These are phyloP conservation scores for Fusarium tupiense DNA, from an alignment of 2,329 filamentous ascomycete species.

Conservation along the genomic window DNA sequence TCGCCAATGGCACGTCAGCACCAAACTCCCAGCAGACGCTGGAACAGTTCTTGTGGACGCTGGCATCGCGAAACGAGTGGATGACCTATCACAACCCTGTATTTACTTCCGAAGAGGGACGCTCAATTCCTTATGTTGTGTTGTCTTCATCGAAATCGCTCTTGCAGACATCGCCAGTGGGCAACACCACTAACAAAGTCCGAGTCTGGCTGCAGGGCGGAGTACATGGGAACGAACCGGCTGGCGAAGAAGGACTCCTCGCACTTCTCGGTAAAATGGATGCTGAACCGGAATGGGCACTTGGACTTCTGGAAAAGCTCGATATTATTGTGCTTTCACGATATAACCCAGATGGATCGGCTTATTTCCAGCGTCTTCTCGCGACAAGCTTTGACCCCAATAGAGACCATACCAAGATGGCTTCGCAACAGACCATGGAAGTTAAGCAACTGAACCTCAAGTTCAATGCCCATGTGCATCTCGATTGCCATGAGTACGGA, in stretches of 20 bases:
- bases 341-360: constrained; percentile 48
- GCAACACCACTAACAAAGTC: constrained; percentile 36
- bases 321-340: constrained; percentile 46
- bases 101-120: constrained; percentile 28
- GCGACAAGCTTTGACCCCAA: constrained; percentile 47
- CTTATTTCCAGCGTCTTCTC: constrained; percentile 46
- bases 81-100: constrained; percentile 26
- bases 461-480: constrained; percentile 44
- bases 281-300: constrained; percentile 43
- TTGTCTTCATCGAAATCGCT: constrained; percentile 2
- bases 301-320: constrained; percentile 40
- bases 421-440: constrained; percentile 44
- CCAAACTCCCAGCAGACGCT: constrained; percentile 11
- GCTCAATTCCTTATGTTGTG: constrained; percentile 24
- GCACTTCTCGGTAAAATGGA: constrained; percentile 46
- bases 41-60: constrained; percentile 8
- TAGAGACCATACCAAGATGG: constrained; percentile 47
- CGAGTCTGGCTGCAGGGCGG: constrained; percentile 47
- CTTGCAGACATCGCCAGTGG: not conserved
- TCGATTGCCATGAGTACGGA: constrained; percentile 48
- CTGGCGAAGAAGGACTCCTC: constrained; percentile 44
- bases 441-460: constrained; percentile 43
- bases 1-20: constrained; percentile 20
- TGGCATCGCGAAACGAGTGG: constrained; percentile 16
- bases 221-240: constrained; percentile 48